phyloP scores from a whole-genome alignment of 352 stramenopile species.

The Globisporangium barbulae region DNA sequence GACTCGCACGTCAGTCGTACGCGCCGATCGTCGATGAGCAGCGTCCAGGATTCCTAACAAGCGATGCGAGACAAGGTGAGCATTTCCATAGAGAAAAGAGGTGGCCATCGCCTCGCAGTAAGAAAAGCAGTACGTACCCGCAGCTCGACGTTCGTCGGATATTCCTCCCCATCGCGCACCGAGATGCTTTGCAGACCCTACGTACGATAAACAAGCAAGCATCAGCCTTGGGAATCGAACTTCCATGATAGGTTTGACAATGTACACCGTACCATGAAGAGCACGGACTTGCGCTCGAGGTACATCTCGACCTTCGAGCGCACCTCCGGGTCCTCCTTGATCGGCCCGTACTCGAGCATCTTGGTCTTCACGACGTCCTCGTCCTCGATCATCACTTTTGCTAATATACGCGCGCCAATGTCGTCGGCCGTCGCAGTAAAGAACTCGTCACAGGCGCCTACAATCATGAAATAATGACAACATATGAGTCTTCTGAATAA shows the following conservation, averaged over 20 bases:
- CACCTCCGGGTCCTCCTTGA: constrained; percentile 82
- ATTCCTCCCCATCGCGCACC: constrained; percentile 60
- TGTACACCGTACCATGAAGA: constrained; percentile 62
- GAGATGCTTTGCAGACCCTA: constrained; percentile 43
- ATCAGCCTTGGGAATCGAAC: too few species aligned
- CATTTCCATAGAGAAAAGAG: not conserved
- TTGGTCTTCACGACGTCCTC: constrained; percentile 69
- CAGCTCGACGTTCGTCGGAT: constrained; percentile 54
- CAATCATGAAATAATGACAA: not conserved
- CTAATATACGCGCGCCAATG: constrained; percentile 70
- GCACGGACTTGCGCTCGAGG: constrained; percentile 69
- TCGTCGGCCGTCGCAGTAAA: constrained; percentile 80
- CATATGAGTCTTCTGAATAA: not conserved
- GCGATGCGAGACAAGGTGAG: not conserved
- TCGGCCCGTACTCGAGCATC: constrained; percentile 80
- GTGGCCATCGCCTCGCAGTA: not conserved
- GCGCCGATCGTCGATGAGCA: constrained; percentile 74
- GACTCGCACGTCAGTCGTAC: constrained; percentile 80
- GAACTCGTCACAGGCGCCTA: constrained; percentile 59
- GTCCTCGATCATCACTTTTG: constrained; percentile 75
- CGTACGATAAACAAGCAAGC: not conserved
- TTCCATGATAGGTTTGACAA: not conserved
- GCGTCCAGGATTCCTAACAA: constrained; percentile 72
- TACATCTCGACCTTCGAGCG: constrained; percentile 86
- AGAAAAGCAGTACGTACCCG: constrained; percentile 28